These are phyloP conservation scores for Peronospora farinosa DNA, from an alignment of 352 stramenopile species.

Conservation along the genomic window DNA sequence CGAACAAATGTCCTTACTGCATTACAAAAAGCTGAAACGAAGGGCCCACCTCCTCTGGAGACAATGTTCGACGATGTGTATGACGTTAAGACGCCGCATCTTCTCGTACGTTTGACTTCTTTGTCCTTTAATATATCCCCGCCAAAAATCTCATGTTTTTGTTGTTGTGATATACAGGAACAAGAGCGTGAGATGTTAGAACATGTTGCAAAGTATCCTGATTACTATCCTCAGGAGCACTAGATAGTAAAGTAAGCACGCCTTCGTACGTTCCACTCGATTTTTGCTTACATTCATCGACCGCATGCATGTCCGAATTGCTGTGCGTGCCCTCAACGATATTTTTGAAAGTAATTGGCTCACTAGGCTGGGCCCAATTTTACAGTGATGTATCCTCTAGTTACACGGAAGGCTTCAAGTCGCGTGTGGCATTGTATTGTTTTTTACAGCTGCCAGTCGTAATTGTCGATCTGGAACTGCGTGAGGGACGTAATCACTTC, in stretches of 20 bases:
- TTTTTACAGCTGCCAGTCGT: slow-evolving; percentile 40
- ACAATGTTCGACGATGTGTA: slow-evolving; percentile 98
- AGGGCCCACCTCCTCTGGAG: slow-evolving; percentile 75
- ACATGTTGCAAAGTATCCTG: slow-evolving; percentile 91
- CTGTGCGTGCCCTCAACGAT: too few relatives aligned
- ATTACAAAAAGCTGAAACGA: slow-evolving; percentile 86
- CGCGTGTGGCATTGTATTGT: too few relatives aligned
- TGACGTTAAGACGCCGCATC: slow-evolving; percentile 88
- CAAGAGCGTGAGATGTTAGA: slow-evolving; percentile 91
- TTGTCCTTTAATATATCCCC: slow-evolving; percentile 1
- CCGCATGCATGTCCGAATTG: too few relatives aligned
- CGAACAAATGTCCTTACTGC: slow-evolving; percentile 80
- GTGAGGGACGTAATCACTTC: slow-evolving; percentile 56
- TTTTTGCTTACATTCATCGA: neutral
- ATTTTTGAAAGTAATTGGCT: neutral
- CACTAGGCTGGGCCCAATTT: slow-evolving; percentile 15
- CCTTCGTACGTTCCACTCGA: neutral
- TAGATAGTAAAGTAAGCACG: slow-evolving; percentile 8
- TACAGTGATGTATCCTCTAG: slow-evolving; percentile 25
- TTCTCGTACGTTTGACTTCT: slow-evolving; percentile 54
- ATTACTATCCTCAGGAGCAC: slow-evolving; percentile 73
- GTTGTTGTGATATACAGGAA: slow-evolving; percentile 35
- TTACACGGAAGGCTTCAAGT: slow-evolving; percentile 22
- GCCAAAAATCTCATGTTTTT: slow-evolving; percentile 6
- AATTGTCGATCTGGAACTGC: slow-evolving; percentile 52